Conservation (phyloP, 306 rosid genomes). For the Lagenaria siceraria region DNA sequence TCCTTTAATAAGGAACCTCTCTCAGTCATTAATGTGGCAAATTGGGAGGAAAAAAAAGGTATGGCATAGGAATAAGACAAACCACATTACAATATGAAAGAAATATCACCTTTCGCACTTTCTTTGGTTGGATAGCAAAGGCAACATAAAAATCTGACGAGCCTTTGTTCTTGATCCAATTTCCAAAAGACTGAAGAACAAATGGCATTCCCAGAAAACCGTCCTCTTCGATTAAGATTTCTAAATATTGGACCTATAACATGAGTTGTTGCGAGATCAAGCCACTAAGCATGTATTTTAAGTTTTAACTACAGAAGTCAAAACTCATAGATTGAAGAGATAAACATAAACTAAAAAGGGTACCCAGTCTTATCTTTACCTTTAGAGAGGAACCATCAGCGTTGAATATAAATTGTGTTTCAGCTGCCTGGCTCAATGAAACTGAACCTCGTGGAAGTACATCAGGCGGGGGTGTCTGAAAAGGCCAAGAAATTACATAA, state of each 20-base stretch:
- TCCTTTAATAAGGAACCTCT: constrained; percentile 34
- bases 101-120: constrained; percentile 50
- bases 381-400: constrained; percentile 34
- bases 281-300: constrained; percentile 9
- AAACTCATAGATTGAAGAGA: constrained; percentile 12
- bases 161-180: constrained; percentile 82
- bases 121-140: constrained; percentile 37
- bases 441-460: constrained; percentile 67
- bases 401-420: constrained; percentile 41
- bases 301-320: constrained; percentile 9
- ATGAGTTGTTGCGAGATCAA: constrained; percentile 10
- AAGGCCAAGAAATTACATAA: constrained; percentile 17
- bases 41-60: background rate
- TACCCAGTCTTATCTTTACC: constrained; percentile 28
- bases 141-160: constrained; percentile 58
- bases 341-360: constrained; percentile 11
- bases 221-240: constrained; percentile 54
- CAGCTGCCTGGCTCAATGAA: constrained; percentile 37
- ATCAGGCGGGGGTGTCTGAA: constrained; percentile 68
- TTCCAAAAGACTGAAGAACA: constrained; percentile 50
- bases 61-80: constrained; percentile 9
- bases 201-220: constrained; percentile 70
- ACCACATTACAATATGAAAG: constrained; percentile 9
- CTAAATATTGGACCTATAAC: constrained; percentile 67
- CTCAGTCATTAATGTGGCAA: constrained; percentile 15